Evolutionary conservation across 176 grass and related monocot genomes (phyloP).

Genomic region (Carex scoparia): DNA sequence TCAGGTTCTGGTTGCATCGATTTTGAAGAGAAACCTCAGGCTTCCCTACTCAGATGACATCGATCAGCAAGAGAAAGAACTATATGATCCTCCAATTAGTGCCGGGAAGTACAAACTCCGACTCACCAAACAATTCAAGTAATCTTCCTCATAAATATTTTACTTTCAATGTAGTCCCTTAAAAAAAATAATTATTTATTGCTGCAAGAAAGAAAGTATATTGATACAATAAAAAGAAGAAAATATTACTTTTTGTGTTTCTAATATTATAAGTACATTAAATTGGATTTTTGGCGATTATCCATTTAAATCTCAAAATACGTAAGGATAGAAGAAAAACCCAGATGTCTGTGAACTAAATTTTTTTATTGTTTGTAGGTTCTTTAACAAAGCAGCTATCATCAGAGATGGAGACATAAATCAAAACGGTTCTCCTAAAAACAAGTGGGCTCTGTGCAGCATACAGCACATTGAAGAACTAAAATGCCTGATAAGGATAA

Average conservation of each 20-base stretch:
- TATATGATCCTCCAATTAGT: slow-evolving; percentile 37
- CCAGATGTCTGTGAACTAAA: background rate
- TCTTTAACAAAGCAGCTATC: slow-evolving; percentile 67
- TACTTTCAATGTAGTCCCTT: background rate
- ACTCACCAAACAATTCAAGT: slow-evolving; percentile 44
- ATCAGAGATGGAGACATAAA: slow-evolving; percentile 45
- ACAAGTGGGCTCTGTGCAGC: slow-evolving; percentile 57
- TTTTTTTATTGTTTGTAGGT: slow-evolving; percentile 31
- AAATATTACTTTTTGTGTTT: background rate
- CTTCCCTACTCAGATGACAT: slow-evolving; percentile 40
- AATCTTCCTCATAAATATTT: slow-evolving; percentile 14
- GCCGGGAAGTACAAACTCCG: slow-evolving; percentile 39
- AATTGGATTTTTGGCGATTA: background rate
- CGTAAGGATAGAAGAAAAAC: background rate
- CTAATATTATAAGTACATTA: background rate
- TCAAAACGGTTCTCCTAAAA: slow-evolving; percentile 39
- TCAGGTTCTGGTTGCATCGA: slow-evolving; percentile 44
- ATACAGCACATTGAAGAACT: slow-evolving; percentile 73
- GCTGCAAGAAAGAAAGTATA: background rate
- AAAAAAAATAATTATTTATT: background rate
- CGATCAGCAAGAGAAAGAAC: slow-evolving; percentile 43
- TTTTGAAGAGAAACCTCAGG: slow-evolving; percentile 45
- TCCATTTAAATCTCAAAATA: background rate
- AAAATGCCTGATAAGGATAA: slow-evolving; percentile 70
- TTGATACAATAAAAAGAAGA: background rate